A percentile compares a stretch with the other conserved stretches of the same genome.
phyloP scores from a whole-genome alignment of 805 yeast species.

The Zygotorulaspora danielsina region DNA sequence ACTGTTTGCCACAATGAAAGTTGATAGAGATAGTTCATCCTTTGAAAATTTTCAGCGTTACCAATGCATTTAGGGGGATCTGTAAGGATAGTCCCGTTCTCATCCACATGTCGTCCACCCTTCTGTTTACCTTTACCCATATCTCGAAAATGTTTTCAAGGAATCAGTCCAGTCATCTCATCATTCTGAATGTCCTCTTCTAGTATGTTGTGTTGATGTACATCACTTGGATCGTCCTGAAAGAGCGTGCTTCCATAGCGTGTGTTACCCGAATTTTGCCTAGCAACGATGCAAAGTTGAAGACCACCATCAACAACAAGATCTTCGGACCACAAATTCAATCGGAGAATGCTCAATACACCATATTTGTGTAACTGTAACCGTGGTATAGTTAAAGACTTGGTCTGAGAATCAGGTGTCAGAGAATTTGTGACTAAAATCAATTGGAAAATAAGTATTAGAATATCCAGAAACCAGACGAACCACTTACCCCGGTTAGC shows the following conservation, averaged over 20 bases:
- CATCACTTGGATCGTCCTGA: not conserved
- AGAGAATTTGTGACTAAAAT: conserved; percentile 10
- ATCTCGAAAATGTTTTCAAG: conserved; percentile 2
- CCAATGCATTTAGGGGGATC: conserved; percentile 42
- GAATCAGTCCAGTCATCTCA: not conserved
- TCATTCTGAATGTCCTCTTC: not conserved
- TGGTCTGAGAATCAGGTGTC: conserved; percentile 6
- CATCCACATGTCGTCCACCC: conserved; percentile 11
- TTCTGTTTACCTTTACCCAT: conserved; percentile 1
- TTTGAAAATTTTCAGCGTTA: conserved; percentile 54
- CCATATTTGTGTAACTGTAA: conserved; percentile 17
- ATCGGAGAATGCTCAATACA: conserved; percentile 16
- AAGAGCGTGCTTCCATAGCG: not conserved
- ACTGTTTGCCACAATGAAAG: conserved; percentile 42
- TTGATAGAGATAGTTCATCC: conserved; percentile 58
- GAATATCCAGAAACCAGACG: conserved; percentile 17
- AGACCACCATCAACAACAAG: conserved; percentile 8
- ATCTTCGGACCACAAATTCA: conserved; percentile 14
- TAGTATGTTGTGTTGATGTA: not conserved
- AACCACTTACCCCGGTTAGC: conserved; percentile 16
- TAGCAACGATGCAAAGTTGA: conserved; percentile 4
- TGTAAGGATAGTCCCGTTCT: conserved; percentile 18
- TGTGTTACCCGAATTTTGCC: conserved; percentile 5
- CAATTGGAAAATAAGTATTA: conserved; percentile 13
- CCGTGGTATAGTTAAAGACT: conserved; percentile 6